Base-by-base conservation (phyloP, 1,139 yeast genomes). In the Taphrina deformans region DNA sequence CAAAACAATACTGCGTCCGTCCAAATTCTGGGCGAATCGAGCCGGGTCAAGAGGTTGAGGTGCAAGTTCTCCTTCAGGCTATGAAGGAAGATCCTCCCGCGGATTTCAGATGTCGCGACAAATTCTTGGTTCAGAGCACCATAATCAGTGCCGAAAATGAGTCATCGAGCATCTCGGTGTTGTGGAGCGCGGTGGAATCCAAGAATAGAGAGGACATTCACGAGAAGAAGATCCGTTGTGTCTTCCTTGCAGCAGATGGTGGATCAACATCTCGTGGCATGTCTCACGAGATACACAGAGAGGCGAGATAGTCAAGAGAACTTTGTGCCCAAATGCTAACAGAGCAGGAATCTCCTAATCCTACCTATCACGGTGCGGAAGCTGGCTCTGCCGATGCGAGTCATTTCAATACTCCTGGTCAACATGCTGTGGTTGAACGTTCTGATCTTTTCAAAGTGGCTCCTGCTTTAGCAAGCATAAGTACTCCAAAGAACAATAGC, bases 51-150 rank as follows among this genome's bases (percentile, higher is more conserved):
- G 62, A 55, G 33, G 60, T 67, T 21, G 66, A 67, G 33, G 66
- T 67, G 14, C 66, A 66, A 27, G 65, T 93, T 71, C 89, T 90
- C 72, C 85, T 91, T 69, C 92, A 92, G 76, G 96, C 96, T 10
- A 81, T 88, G 72, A 79, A 86, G 66, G 86, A 86, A 71, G 91
- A 89, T 68, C 92, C 95, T 67, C 81, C 85, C 10, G 77, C 83
- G 61, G 89, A 85, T 72, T 84, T 82, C 77, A 87, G 87, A 77
- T 88, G 96, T 77, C 88, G 87, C 76, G 98, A 93, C 78, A 93
- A 93, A 79, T 93, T 93, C 75, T 83, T 93, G 74, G 87, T 93
- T 69, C 93, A 92, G 71, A 85, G 95, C 33, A 81, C 91, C 70
- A 95, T 96, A 61, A 85, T 92, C 68, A 73, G 76, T 21, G 71